Evolutionary conservation across 352 stramenopile species (phyloP), one percentile per base, ranked within the genome.

Genomic region (Phytophthora colocasiae): DNA sequence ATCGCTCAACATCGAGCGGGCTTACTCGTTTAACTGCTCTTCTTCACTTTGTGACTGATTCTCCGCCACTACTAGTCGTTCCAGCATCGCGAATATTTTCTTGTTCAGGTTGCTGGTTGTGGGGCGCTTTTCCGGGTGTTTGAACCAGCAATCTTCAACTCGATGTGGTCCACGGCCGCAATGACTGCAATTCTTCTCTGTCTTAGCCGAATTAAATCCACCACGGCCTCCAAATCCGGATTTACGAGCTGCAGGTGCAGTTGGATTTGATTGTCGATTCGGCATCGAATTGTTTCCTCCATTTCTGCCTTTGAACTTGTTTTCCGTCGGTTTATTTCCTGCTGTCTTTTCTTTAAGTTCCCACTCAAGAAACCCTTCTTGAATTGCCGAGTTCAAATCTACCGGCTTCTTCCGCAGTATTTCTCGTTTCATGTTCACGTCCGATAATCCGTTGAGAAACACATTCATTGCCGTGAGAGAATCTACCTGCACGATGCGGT

Each of bases 291-390:
- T 40, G 14, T 6, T n/a, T n/a, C 34, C 34, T n/a, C 14, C 34
- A 40, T 6, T 40, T 2, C n/a, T 40, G 9, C 34, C 34, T 40
- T 40, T 40, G 34, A n/a, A n/a, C 14, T n/a, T 12, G 34, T 40
- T 40, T 40, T 40, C 34, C 9, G 8, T 14, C 14, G 34, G 34
- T 32, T 32, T 32, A 4, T 40, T 40, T 40, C 34, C 2, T 40
- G 8, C 34, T 40, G 4, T 40, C n/a, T 58, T 69, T 1, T 29
- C 34, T 14, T 62, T 58, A 0, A 58, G 17, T 3, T 58, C 51
- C 32, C 51, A 66, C 50, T 66, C 50, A 5, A 60, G 26, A 40
- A 60, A 66, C 15, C 50, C 40, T 38, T 66, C 58, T 29, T 59
- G 31, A 43, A 66, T 66, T 22, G 58, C 48, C 3, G 12, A 2